These are phyloP conservation scores for Candida namnaoensis DNA, from an alignment of 805 yeast species.

Conservation along the genomic window DNA sequence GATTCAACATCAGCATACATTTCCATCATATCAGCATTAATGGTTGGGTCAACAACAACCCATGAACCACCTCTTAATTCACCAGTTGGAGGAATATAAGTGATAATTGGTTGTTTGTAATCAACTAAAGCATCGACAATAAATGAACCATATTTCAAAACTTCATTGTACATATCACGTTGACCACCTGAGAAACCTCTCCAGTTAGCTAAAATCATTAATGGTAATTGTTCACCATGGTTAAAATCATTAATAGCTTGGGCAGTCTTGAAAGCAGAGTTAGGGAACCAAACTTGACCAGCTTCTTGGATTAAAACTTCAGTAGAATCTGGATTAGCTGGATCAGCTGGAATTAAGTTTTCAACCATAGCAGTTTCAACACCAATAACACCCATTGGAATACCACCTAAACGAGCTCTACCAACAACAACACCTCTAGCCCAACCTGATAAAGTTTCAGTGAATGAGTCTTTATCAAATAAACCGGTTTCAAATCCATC, in stretches of 20 bases:
- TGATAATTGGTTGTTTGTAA: slow-evolving; percentile 93
- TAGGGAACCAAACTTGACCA: slow-evolving; percentile 99
- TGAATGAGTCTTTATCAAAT: slow-evolving; percentile 90
- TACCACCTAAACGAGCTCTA: slow-evolving; percentile 97
- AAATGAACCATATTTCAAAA: slow-evolving; percentile 91
- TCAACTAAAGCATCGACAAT: slow-evolving; percentile 96
- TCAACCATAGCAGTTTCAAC: slow-evolving; percentile 91
- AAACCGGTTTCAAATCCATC: slow-evolving; percentile 80
- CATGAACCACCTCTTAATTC: slow-evolving; percentile 99
- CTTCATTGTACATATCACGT: slow-evolving; percentile 98
- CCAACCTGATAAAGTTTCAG: slow-evolving; percentile 96
- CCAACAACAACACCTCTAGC: slow-evolving; percentile 98
- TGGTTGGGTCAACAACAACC: slow-evolving; percentile 99
- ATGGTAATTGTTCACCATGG: slow-evolving; percentile 95
- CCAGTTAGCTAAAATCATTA: slow-evolving; percentile 98
- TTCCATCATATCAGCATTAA: slow-evolving; percentile 96
- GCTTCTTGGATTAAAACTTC: slow-evolving; percentile 88
- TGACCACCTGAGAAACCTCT: slow-evolving; percentile 99
- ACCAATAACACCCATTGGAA: slow-evolving; percentile 96
- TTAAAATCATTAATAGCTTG: slow-evolving; percentile 97
- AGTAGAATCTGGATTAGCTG: slow-evolving; percentile 94
- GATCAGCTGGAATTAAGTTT: slow-evolving; percentile 92
- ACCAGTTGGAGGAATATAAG: slow-evolving; percentile 96
- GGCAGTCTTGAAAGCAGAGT: slow-evolving; percentile 97
- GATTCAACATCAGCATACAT: slow-evolving; percentile 97